Conservation (phyloP, 1,139 yeast genomes). For the Kodamaea suecica region DNA sequence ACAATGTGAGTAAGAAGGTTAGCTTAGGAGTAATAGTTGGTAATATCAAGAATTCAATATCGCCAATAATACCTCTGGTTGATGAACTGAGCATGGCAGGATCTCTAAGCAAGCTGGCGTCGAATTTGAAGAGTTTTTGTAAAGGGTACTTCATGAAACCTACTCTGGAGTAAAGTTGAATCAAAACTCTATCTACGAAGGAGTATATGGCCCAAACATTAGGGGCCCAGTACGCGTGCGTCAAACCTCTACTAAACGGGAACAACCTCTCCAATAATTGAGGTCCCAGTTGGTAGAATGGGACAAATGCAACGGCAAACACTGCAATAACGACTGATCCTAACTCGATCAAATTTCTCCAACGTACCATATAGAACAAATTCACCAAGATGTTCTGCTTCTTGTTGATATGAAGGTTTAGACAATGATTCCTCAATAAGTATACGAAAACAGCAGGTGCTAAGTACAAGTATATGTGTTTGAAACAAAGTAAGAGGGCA, state of each 20-base stretch:
- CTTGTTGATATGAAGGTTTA: slow-evolving; percentile 39
- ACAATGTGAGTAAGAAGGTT: slow-evolving; percentile 74
- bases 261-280: slow-evolving; percentile 69
- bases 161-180: slow-evolving; percentile 45
- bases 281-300: slow-evolving; percentile 68
- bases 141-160: slow-evolving; percentile 44
- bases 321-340: slow-evolving; percentile 64
- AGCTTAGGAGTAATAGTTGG: slow-evolving; percentile 77
- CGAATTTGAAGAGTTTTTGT: slow-evolving; percentile 32
- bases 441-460: slow-evolving; percentile 93
- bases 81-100: slow-evolving; percentile 36
- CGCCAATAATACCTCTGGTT: slow-evolving; percentile 91
- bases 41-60: slow-evolving; percentile 72
- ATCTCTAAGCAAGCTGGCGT: slow-evolving; percentile 26
- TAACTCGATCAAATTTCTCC: slow-evolving; percentile 59
- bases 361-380: slow-evolving; percentile 43
- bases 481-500: slow-evolving; percentile 79
- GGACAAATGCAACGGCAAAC: slow-evolving; percentile 72
- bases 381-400: slow-evolving; percentile 23
- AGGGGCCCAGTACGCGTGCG: slow-evolving; percentile 99
- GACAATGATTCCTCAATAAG: slow-evolving; percentile 67
- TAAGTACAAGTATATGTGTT: slow-evolving; percentile 86
- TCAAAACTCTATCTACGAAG: slow-evolving; percentile 70
- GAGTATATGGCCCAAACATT: slow-evolving; percentile 95
- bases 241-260: slow-evolving; percentile 92